phyloP scores from a whole-genome alignment of 73 alveolate species.

The Symbiodinium natans region DNA sequence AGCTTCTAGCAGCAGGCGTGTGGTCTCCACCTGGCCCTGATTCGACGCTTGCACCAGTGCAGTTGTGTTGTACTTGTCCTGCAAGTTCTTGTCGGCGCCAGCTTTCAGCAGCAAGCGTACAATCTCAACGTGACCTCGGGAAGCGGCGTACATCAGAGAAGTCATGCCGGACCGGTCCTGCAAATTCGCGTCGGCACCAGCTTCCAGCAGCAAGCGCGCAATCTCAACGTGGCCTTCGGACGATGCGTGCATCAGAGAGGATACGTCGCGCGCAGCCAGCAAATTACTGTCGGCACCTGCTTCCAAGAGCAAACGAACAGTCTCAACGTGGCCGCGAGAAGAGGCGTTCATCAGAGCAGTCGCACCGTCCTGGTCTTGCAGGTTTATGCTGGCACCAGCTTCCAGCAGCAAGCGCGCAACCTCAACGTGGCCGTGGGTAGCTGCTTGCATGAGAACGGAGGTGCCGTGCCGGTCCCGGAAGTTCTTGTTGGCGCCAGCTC shows the following conservation, averaged over 20 bases:
- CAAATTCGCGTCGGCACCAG: neutral
- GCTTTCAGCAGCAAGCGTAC: neutral
- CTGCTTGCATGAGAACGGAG: neutral
- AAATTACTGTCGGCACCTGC: neutral
- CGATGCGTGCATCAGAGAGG: neutral
- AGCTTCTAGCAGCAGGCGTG: neutral
- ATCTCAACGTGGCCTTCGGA: neutral
- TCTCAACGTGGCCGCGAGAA: neutral
- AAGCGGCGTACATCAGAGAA: neutral
- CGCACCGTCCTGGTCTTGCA: neutral
- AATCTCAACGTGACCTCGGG: neutral
- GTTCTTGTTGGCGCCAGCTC: neutral
- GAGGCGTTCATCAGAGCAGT: neutral
- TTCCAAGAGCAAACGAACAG: neutral
- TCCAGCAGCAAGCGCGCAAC: neutral
- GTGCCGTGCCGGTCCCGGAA: neutral
- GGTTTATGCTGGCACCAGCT: neutral
- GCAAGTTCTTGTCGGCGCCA: neutral
- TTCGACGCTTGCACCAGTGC: neutral
- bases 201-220: neutral
- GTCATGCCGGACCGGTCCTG: neutral
- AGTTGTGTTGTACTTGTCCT: neutral
- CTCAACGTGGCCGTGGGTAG: neutral
- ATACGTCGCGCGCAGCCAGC: neutral
- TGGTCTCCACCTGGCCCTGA: neutral